Evolutionary conservation across 257 asterid species (phyloP).

Genomic region (Knoxia roxburghii): DNA sequence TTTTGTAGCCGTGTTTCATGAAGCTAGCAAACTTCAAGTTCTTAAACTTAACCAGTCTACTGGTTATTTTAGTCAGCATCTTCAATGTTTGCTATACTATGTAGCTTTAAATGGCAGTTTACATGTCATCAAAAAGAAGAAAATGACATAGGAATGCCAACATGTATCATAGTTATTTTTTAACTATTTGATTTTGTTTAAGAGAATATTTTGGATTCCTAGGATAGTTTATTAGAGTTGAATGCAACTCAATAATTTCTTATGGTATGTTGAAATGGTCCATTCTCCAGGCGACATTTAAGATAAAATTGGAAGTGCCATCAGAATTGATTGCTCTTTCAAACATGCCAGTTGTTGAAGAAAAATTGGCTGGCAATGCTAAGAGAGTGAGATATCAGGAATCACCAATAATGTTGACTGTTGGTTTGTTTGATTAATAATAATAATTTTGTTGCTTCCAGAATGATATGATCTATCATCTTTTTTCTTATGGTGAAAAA

Average conservation of each 20-base stretch:
- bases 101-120: neutral
- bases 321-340: constrained; percentile 84
- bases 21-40: neutral
- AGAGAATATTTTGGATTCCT: neutral
- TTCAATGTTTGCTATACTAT: neutral
- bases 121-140: neutral
- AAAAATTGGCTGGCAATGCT: constrained; percentile 50
- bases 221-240: neutral
- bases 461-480: constrained; percentile 2
- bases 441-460: neutral
- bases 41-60: neutral
- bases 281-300: constrained; percentile 36
- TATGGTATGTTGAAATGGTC: neutral
- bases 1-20: neutral
- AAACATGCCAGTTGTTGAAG: constrained; percentile 78
- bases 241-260: neutral
- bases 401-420: constrained; percentile 97
- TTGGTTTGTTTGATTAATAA: constrained; percentile 69
- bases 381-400: constrained; percentile 78
- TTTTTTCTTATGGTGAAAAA: constrained; percentile 7
- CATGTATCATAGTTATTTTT: too few species aligned
- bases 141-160: too few species aligned
- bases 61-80: neutral
- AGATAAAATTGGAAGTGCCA: constrained; percentile 88
- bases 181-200: neutral